Percentiles rank a stretch among this genome's conserved stretches.
Conservation (phyloP, 345 rosid genomes). For the Mallotus nudiflorus region DNA sequence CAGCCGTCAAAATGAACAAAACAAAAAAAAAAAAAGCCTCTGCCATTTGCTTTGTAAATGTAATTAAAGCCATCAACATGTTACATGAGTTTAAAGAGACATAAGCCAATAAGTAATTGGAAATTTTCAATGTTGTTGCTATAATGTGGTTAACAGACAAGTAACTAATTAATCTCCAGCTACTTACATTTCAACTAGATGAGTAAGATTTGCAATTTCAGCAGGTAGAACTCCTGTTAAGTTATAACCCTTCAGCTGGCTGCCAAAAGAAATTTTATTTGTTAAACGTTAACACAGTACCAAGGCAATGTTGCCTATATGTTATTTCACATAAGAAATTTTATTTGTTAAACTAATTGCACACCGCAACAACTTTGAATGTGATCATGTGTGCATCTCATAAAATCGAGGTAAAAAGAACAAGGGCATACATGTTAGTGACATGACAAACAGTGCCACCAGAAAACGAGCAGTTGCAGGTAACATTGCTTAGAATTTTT, state of each 20-base stretch:
- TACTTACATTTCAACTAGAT: slow-evolving; percentile 56
- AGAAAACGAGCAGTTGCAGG: slow-evolving; percentile 50
- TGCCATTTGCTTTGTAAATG: no score
- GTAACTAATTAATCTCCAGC: no score
- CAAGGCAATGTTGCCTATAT: no score
- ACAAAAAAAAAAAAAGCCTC: no score
- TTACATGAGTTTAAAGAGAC: no score
- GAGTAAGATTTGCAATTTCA: slow-evolving; percentile 62
- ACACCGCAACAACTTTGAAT: not conserved
- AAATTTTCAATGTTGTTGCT: no score
- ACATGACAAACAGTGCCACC: slow-evolving; percentile 51
- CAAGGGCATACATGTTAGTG: slow-evolving; percentile 51
- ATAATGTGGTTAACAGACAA: no score
- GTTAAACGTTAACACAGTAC: not conserved
- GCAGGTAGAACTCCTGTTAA: slow-evolving; percentile 64
- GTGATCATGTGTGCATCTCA: not conserved
- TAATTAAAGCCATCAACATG: no score
- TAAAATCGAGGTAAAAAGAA: not conserved
- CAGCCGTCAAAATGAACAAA: no score
- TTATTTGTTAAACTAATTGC: no score
- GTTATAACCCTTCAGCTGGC: slow-evolving; percentile 52
- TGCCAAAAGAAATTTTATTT: slow-evolving; percentile 26
- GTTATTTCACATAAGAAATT: no score
- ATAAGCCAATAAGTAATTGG: no score
- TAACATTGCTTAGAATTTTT: slow-evolving; percentile 27